phyloP scores from a whole-genome alignment of 306 rosid species.

The Malus asiatica region DNA sequence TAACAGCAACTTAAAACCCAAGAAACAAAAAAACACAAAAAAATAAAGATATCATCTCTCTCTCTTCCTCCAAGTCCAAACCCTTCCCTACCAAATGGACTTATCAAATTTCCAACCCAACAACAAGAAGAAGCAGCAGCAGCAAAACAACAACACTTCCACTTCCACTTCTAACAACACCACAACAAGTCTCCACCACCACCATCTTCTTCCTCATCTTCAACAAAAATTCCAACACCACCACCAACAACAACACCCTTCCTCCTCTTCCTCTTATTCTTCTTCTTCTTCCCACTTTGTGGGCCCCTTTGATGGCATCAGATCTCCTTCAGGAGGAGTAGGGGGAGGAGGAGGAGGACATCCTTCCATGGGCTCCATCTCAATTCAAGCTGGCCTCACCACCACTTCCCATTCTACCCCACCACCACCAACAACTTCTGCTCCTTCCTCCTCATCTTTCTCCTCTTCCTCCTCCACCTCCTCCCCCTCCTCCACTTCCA shows the following conservation, averaged over 20 bases:
- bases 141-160: constrained; percentile 2
- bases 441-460: constrained; percentile 1
- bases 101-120: constrained; percentile 66
- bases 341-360: constrained; percentile 17
- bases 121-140: constrained; percentile 38
- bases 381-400: constrained; percentile 38
- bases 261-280: constrained; percentile 21
- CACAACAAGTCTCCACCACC: constrained; percentile 27
- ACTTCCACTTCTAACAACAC: constrained; percentile 2
- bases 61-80: not conserved
- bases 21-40: not conserved
- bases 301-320: constrained; percentile 62
- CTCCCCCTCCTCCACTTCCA: constrained; percentile 25
- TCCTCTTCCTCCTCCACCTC: constrained; percentile 27
- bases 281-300: constrained; percentile 36
- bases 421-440: not conserved
- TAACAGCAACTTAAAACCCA: constrained; percentile 4
- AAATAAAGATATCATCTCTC: not conserved
- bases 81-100: constrained; percentile 70
- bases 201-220: constrained; percentile 4
- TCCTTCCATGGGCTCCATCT: constrained; percentile 57
- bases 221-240: constrained; percentile 10
- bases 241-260: constrained; percentile 20
- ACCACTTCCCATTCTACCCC: not conserved
- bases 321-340: constrained; percentile 13